A percentile compares a stretch with the other conserved stretches of the same genome.
Evolutionary conservation across 495 filamentous ascomycete species (phyloP).

Genomic region (Letharia columbiana): DNA sequence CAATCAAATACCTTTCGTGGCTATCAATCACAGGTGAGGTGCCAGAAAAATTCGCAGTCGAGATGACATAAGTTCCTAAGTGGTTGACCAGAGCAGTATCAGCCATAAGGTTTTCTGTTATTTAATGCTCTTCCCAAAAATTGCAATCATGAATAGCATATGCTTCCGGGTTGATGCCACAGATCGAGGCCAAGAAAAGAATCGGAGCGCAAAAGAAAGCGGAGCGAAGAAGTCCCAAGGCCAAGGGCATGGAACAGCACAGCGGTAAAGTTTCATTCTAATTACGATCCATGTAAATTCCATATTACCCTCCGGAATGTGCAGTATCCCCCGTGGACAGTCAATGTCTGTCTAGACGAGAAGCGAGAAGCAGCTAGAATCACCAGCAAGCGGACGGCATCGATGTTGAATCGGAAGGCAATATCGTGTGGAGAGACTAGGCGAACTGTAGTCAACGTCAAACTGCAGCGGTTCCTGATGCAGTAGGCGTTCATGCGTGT

Average conservation of each 20-base stretch:
- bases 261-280: background rate
- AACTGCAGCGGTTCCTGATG: background rate
- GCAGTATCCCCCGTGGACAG: background rate
- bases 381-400: background rate
- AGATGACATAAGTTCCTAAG: too few relatives aligned
- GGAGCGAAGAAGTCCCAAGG: background rate
- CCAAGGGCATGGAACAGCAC: background rate
- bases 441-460: background rate
- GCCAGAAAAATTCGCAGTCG: too few relatives aligned
- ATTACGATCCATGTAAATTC: background rate
- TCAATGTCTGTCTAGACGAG: background rate
- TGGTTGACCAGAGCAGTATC: too few relatives aligned
- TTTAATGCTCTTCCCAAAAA: too few relatives aligned
- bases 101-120: too few relatives aligned
- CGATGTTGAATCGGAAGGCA: background rate
- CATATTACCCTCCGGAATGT: background rate
- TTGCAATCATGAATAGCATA: too few relatives aligned
- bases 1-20: too few relatives aligned
- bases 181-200: too few relatives aligned
- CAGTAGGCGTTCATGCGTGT: background rate
- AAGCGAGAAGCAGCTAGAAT: background rate
- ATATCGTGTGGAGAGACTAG: background rate
- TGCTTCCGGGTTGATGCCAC: too few relatives aligned
- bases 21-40: too few relatives aligned
- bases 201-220: too few relatives aligned